Base-by-base conservation (phyloP, 2,329 filamentous ascomycete genomes). In the Aureobasidium sp. region DNA sequence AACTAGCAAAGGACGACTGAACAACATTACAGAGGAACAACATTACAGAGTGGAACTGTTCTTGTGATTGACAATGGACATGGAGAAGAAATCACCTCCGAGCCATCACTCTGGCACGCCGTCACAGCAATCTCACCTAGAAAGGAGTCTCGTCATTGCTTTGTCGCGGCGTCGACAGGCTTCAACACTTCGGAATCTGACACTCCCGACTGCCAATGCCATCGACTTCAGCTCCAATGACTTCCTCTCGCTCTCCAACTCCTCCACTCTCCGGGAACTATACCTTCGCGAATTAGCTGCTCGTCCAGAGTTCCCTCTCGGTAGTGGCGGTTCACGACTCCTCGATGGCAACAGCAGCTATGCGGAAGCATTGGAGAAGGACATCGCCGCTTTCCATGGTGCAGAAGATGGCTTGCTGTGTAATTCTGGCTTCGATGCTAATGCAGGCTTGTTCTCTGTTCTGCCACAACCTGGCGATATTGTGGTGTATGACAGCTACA, bases 401-500 rank as follows among this genome's bases (percentile, higher is more conserved):
- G 83, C 85, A 0, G 77, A 81, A 3, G 72, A 76, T 1, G 85
- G 79, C 0, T 72, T 89, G 0, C 71, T 90, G 0, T 82, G 86
- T 66, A 84, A 84, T 63, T 87, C 77, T 66, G 69, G 78, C 0
- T 81, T 78, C 65, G 78, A 81, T 67, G 78, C 78, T 3, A 81
- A 81, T 65, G 73, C 74, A 2, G 77, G 76, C 0, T 68, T 81
- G 42, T 80, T 79, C 65, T 74, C 76, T 0, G 76, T 73, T 53
- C 67, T 81, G 16, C 78, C 78, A 21, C 78, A 80, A 63, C 67
- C 67, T 1, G 76, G 74, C 5, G 78, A 80, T 66, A 66, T 73
- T 1, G 78, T 94, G 29, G 70, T 94, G 0, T 87, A 89, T 66
- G 90, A 93, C 68, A 87, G 88, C 69, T 77, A 88, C 36, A 85